phyloP scores from a whole-genome alignment of 2,329 filamentous ascomycete genomes.

The Aspergillus quadrilineatus region DNA sequence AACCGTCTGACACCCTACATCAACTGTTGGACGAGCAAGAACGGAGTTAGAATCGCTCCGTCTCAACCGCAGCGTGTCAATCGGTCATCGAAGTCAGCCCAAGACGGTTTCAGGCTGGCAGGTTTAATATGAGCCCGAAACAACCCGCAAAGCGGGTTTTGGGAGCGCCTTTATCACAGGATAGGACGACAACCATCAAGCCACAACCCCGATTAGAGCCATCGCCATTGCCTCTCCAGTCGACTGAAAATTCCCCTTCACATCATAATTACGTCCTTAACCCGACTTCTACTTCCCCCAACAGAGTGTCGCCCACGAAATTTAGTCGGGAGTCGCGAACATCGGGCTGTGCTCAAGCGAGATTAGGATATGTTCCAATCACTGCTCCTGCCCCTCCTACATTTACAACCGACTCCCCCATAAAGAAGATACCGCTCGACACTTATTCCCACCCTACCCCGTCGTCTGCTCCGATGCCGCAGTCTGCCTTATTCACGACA shows the following conservation, averaged over 20 bases:
- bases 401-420: slow-evolving; percentile 50
- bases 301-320: slow-evolving; percentile 69
- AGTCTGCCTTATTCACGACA: slow-evolving; percentile 51
- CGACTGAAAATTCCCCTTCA: slow-evolving; percentile 41
- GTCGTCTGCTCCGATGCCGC: slow-evolving; percentile 35
- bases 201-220: slow-evolving; percentile 49
- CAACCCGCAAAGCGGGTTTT: slow-evolving; percentile 53
- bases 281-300: slow-evolving; percentile 52
- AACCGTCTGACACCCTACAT: background rate
- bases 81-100: background rate
- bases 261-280: slow-evolving; percentile 67
- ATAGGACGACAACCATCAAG: slow-evolving; percentile 29
- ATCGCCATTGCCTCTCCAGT: slow-evolving; percentile 52
- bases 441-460: slow-evolving; percentile 24
- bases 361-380: slow-evolving; percentile 64
- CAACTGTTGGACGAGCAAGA: background rate
- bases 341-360: slow-evolving; percentile 57
- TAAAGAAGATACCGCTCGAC: slow-evolving; percentile 44
- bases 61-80: slow-evolving; percentile 9
- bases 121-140: slow-evolving; percentile 39
- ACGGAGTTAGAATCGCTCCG: background rate
- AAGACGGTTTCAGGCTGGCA: slow-evolving; percentile 9
- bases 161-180: slow-evolving; percentile 51
- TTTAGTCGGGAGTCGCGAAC: slow-evolving; percentile 54
- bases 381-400: slow-evolving; percentile 44